These are phyloP conservation scores for Hordeum marinum DNA, from an alignment of 176 grass and related monocot genomes.

Conservation along the genomic window DNA sequence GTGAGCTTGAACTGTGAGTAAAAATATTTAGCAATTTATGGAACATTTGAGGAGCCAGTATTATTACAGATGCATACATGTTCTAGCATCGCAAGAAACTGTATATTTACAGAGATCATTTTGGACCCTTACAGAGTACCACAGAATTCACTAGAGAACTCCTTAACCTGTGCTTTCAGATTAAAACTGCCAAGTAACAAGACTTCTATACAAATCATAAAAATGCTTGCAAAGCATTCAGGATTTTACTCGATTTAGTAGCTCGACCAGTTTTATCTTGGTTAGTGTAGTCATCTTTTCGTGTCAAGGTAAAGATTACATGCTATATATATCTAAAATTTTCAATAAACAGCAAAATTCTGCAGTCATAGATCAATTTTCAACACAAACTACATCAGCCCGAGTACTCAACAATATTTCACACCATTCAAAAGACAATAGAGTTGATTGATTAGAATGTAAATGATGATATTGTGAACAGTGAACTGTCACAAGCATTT, in stretches of 20 bases:
- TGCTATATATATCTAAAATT: not conserved
- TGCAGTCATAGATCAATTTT: not conserved
- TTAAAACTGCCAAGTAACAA: not conserved
- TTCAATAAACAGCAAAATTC: not conserved
- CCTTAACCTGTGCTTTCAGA: not conserved
- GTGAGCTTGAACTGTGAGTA: not conserved
- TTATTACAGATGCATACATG: not conserved
- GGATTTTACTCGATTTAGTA: not conserved
- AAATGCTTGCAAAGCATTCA: not conserved
- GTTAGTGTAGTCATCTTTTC: not conserved
- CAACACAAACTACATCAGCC: not conserved
- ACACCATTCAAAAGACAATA: not conserved
- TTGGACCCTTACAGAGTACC: not conserved
- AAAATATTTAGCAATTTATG: not conserved
- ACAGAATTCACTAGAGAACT: not conserved
- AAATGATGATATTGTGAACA: not conserved
- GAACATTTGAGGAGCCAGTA: not conserved
- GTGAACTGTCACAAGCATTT: not conserved
- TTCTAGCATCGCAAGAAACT: not conserved
- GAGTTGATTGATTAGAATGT: not conserved
- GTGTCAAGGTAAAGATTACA: not conserved
- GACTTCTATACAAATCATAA: not conserved
- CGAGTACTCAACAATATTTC: not conserved
- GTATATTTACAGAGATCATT: not conserved
- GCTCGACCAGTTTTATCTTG: not conserved